Evolutionary conservation across 129 eudicot genomes (phyloP).

Genomic region (Tanacetum coccineum): DNA sequence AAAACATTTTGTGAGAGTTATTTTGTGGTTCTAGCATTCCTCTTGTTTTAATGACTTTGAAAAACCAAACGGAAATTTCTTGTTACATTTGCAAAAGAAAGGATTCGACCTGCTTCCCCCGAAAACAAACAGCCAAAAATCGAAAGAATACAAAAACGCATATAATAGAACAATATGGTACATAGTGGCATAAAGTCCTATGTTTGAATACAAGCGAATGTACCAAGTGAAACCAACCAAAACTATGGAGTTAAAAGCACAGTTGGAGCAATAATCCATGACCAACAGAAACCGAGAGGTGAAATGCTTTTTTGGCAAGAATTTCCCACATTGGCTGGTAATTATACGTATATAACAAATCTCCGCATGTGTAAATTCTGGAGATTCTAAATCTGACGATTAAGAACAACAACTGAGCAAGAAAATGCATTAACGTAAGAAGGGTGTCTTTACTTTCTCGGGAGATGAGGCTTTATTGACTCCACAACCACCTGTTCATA

Average conservation of each 20-base stretch:
- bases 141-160: too few species aligned
- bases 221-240: not conserved
- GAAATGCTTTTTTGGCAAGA: not conserved
- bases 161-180: too few species aligned
- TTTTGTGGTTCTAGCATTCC: too few species aligned
- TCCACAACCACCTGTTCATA: conserved; percentile 81
- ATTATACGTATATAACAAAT: not conserved
- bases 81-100: too few species aligned
- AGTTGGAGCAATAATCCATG: not conserved
- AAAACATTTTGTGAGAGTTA: too few species aligned
- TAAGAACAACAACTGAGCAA: conserved; percentile 6
- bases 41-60: too few species aligned
- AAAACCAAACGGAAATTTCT: too few species aligned
- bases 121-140: too few species aligned
- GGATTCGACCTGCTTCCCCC: too few species aligned
- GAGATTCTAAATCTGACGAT: conserved; percentile 4
- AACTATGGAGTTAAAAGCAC: not conserved
- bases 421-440: conserved; percentile 15
- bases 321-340: conserved; percentile 2
- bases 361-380: not conserved
- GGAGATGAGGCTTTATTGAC: conserved; percentile 80
- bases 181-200: too few species aligned
- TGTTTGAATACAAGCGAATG: not conserved
- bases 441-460: conserved; percentile 45
- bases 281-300: not conserved